Evolutionary conservation across 495 filamentous ascomycete species (phyloP).

Genomic region (Neurospora africana): DNA sequence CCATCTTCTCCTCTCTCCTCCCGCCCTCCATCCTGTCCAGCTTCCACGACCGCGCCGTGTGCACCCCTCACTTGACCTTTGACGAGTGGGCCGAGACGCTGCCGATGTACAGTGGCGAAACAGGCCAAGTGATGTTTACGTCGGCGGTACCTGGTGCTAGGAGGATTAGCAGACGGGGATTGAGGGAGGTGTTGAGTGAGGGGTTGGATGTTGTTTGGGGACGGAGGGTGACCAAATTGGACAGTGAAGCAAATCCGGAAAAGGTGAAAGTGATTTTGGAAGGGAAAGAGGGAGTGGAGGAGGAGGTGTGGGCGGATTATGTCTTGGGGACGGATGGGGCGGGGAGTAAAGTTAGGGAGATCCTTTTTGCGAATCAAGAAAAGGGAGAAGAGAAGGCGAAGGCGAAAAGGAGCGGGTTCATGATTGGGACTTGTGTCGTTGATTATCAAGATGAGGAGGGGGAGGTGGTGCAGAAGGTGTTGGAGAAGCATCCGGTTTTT

Average conservation of each 20-base stretch:
- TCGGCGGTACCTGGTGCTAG: slow-evolving; percentile 29
- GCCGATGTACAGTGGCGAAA: slow-evolving; percentile 35
- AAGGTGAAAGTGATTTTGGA: slow-evolving; percentile 39
- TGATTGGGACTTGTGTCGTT: slow-evolving; percentile 16
- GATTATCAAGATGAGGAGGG: slow-evolving; percentile 20
- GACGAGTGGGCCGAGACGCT: slow-evolving; percentile 25
- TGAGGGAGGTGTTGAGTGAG: slow-evolving; percentile 21
- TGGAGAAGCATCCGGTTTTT: slow-evolving; percentile 18
- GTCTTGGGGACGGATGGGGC: slow-evolving; percentile 41
- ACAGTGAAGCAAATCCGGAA: slow-evolving; percentile 28
- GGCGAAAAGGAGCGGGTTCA: slow-evolving; percentile 19
- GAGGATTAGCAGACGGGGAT: slow-evolving; percentile 33
- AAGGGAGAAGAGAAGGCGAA: slow-evolving; percentile 19
- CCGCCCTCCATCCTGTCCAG: slow-evolving; percentile 26
- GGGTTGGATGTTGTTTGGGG: slow-evolving; percentile 22
- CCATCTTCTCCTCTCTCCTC: slow-evolving; percentile 19
- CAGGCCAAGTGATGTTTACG: slow-evolving; percentile 33
- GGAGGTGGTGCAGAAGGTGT: slow-evolving; percentile 22
- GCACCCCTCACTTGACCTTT: slow-evolving; percentile 28
- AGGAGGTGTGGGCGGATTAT: slow-evolving; percentile 33
- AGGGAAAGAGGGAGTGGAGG: neutral
- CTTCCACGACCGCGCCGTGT: slow-evolving; percentile 24
- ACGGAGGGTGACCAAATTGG: slow-evolving; percentile 17
- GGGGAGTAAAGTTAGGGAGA: slow-evolving; percentile 26
- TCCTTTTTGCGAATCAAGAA: slow-evolving; percentile 18